Conservation (phyloP, 768 basidiomycete species). For the Phanerodontia chrysosporium region DNA sequence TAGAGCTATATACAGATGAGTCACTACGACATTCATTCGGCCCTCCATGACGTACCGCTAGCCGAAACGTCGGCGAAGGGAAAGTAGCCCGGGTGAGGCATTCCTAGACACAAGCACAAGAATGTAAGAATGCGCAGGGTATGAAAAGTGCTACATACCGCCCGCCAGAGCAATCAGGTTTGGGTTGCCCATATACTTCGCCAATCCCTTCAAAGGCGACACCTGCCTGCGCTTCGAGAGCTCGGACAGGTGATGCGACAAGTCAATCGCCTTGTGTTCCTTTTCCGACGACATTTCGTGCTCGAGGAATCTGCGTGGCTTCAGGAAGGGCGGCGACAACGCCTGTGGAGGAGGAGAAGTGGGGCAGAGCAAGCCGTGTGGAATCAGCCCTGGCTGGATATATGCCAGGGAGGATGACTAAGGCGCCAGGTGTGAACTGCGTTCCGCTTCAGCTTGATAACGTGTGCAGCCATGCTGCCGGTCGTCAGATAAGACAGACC, state of each 20-base stretch:
- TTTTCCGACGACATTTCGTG: slow-evolving; percentile 26
- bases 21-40: not conserved
- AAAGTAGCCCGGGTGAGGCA: slow-evolving; percentile 67
- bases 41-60: slow-evolving; percentile 28
- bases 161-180: slow-evolving; percentile 64
- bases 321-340: not conserved
- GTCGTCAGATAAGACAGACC: not conserved
- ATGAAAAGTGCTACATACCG: slow-evolving; percentile 36
- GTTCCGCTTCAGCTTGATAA: slow-evolving; percentile 2
- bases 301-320: too few relatives aligned
- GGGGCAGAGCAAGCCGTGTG: not conserved
- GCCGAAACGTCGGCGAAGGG: slow-evolving; percentile 62
- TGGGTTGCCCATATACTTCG: slow-evolving; percentile 52
- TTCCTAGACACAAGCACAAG: slow-evolving; percentile 35
- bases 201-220: slow-evolving; percentile 64
- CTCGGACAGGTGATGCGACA: slow-evolving; percentile 69
- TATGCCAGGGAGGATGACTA: slow-evolving; percentile 10
- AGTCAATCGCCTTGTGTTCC: slow-evolving; percentile 49
- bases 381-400: not conserved
- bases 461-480: not conserved
- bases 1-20: slow-evolving; percentile 23
- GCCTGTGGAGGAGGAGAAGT: not conserved
- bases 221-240: slow-evolving; percentile 42
- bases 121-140: not conserved
- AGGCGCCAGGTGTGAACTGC: slow-evolving; percentile 7